Conservation (phyloP, 2,329 filamentous ascomycete species). For the Calonectria pseudoreteaudii region DNA sequence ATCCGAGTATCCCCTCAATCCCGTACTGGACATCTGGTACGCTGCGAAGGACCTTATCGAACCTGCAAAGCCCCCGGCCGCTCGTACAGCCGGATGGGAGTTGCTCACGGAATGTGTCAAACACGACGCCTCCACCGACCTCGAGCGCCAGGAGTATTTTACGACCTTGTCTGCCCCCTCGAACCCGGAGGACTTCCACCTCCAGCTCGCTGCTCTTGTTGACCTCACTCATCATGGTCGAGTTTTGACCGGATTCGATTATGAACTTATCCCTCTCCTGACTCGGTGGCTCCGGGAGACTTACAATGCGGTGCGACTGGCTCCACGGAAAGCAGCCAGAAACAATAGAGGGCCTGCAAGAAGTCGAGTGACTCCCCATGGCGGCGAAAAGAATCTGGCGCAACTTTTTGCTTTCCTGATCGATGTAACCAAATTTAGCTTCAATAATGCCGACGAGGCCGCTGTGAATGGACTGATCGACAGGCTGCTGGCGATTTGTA, state of each 20-base stretch:
- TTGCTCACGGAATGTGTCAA: slow-evolving; percentile 75
- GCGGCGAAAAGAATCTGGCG: slow-evolving; percentile 72
- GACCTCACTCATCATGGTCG: slow-evolving; percentile 72
- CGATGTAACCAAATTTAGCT: slow-evolving; percentile 81
- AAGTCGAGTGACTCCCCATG: slow-evolving; percentile 51
- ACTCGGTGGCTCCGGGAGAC: slow-evolving; percentile 69
- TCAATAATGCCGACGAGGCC: slow-evolving; percentile 73
- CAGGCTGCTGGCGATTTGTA: slow-evolving; percentile 74
- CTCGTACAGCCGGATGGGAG: slow-evolving; percentile 72
- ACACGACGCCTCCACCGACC: slow-evolving; percentile 71
- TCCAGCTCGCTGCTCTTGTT: slow-evolving; percentile 73
- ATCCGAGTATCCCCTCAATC: slow-evolving; percentile 68
- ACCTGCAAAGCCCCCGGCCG: slow-evolving; percentile 62
- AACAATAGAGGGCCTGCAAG: slow-evolving; percentile 53
- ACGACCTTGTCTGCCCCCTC: slow-evolving; percentile 68
- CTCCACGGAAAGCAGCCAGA: slow-evolving; percentile 59
- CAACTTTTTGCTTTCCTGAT: slow-evolving; percentile 74
- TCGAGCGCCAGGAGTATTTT: slow-evolving; percentile 76
- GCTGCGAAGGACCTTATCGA: slow-evolving; percentile 75
- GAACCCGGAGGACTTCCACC: slow-evolving; percentile 72
- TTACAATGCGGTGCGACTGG: slow-evolving; percentile 65
- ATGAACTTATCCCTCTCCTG: slow-evolving; percentile 72
- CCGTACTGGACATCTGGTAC: slow-evolving; percentile 73
- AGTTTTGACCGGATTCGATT: slow-evolving; percentile 74
- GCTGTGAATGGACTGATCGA: slow-evolving; percentile 72